Percentiles rank a stretch among this genome's conserved stretches.
Evolutionary conservation across 805 yeast species (phyloP).

Genomic region (baker's yeast (Saccharomyces cerevisiae)): DNA sequence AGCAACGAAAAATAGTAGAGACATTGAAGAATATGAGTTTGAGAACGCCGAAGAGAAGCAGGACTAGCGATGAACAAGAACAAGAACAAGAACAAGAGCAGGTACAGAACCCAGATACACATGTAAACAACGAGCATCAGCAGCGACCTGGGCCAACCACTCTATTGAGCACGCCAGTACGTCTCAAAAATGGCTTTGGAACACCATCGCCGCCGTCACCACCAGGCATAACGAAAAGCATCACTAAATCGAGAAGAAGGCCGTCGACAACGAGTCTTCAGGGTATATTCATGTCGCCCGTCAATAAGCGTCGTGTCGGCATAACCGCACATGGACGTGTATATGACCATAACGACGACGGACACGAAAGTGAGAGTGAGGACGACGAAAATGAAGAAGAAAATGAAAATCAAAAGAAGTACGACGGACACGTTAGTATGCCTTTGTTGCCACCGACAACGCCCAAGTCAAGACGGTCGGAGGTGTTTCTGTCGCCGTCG

Average conservation of each 20-base stretch:
- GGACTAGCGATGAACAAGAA: background rate
- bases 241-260: background rate
- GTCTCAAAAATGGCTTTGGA: background rate
- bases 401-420: constrained; percentile 1
- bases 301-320: background rate
- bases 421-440: constrained; percentile 9
- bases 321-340: background rate
- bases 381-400: background rate
- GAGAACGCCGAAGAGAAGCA: background rate
- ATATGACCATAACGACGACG: background rate
- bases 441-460: constrained; percentile 28
- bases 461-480: constrained; percentile 26
- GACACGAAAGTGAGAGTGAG: background rate
- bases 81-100: background rate
- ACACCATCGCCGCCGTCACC: background rate
- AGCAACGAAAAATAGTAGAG: background rate
- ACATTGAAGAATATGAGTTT: background rate
- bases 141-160: background rate
- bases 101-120: background rate
- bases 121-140: background rate
- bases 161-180: background rate
- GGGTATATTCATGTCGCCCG: background rate
- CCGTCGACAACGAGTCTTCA: background rate
- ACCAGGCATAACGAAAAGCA: background rate
- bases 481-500: constrained; percentile 28